Conservation (phyloP, 2,329 filamentous ascomycete species). For the Cladophialophora yegresii region DNA sequence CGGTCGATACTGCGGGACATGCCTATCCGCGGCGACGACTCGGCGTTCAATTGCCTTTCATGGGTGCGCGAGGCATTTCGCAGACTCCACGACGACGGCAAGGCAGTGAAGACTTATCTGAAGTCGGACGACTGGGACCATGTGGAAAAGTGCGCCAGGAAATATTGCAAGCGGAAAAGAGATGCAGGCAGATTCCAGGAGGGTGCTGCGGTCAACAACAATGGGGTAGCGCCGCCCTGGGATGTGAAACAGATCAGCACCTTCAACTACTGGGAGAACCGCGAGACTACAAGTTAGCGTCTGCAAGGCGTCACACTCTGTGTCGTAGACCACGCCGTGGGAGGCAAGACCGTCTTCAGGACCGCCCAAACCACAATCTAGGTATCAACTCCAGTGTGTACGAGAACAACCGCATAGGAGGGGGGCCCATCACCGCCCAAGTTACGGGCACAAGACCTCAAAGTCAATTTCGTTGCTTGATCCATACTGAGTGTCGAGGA, state of each 20-base stretch:
- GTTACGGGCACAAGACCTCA: too few relatives aligned
- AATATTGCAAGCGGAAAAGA: conserved; percentile 35
- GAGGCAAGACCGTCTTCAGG: too few relatives aligned
- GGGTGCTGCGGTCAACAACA: conserved; percentile 3
- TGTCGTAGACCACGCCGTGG: too few relatives aligned
- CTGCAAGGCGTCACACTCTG: not conserved
- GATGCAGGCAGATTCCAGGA: conserved; percentile 30
- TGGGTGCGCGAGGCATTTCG: conserved; percentile 35
- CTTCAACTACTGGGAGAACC: conserved; percentile 37
- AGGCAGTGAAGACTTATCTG: conserved; percentile 31
- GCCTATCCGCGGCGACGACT: conserved; percentile 22
- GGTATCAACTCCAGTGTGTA: too few relatives aligned
- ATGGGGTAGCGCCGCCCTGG: conserved; percentile 16
- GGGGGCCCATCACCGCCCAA: too few relatives aligned
- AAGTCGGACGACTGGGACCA: conserved; percentile 31
- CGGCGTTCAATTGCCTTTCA: conserved; percentile 33
- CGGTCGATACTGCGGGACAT: conserved; percentile 28
- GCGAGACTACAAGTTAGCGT: conserved; percentile 28
- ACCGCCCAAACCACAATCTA: too few relatives aligned
- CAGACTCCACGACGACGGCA: conserved; percentile 27
- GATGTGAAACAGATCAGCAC: conserved; percentile 33
- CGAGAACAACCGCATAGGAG: too few relatives aligned
- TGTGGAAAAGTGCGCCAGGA: conserved; percentile 34
- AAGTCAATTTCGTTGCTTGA: too few relatives aligned
- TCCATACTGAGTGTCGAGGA: too few relatives aligned